phyloP scores from a whole-genome alignment of 129 eudicot genomes.

The Dittrichia graveolens region DNA sequence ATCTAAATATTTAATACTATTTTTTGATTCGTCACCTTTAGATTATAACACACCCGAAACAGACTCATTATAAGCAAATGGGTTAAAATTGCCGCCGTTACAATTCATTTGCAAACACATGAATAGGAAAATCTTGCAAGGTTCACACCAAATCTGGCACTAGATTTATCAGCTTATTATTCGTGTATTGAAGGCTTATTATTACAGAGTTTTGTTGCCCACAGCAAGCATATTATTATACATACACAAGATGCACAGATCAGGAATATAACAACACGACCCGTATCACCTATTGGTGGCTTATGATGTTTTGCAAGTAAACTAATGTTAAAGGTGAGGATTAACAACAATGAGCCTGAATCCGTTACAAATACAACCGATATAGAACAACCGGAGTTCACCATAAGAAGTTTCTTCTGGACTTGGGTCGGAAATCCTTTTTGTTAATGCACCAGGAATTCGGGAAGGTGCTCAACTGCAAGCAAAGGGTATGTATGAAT shows the following conservation, averaged over 20 bases:
- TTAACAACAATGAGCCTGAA: neutral
- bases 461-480: conserved; percentile 90
- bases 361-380: neutral
- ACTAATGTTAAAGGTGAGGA: neutral
- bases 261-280: conserved; percentile 10
- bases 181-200: conserved; percentile 12
- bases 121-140: no score
- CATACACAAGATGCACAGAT: conserved; percentile 16
- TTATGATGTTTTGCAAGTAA: conserved; percentile 15
- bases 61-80: no score
- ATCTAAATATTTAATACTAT: no score
- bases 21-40: neutral
- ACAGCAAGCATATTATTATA: conserved; percentile 16
- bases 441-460: conserved; percentile 78
- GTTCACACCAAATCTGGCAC: no score
- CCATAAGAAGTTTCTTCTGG: conserved; percentile 60
- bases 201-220: neutral
- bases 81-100: no score
- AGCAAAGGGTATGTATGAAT: conserved; percentile 4
- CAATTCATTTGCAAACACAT: no score
- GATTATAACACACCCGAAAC: no score
- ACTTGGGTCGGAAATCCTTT: conserved; percentile 60
- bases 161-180: no score
- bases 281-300: conserved; percentile 9
- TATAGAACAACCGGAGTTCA: conserved; percentile 29